A percentile compares a stretch with the other conserved stretches of the same genome.
Evolutionary conservation across 2,329 filamentous ascomycete species (phyloP).

Genomic region (Colletotrichum costaricense): DNA sequence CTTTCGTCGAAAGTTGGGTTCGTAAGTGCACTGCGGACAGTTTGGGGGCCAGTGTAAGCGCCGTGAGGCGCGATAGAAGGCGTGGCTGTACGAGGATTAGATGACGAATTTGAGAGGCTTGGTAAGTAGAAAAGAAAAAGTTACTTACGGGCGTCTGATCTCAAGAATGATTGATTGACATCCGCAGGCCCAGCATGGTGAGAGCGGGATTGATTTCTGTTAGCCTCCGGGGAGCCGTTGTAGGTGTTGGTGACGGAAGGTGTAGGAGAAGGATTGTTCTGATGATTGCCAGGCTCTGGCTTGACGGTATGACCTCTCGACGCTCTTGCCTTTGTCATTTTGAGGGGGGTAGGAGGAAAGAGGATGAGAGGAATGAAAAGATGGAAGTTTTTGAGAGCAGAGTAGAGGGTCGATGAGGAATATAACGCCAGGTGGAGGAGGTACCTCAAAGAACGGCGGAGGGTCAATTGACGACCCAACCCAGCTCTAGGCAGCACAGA

Average conservation of each 20-base stretch:
- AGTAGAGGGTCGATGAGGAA: neutral
- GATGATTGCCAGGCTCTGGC: slow-evolving; percentile 16
- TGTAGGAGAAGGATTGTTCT: neutral
- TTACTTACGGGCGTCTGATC: slow-evolving; percentile 54
- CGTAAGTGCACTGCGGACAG: slow-evolving; percentile 22
- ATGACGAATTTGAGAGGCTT: neutral
- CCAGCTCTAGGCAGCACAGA: neutral
- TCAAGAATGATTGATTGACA: slow-evolving; percentile 35
- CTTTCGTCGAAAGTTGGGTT: slow-evolving; percentile 40
- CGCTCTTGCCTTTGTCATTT: slow-evolving; percentile 29
- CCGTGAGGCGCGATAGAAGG: slow-evolving; percentile 39
- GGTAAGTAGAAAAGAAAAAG: neutral
- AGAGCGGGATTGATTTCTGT: neutral
- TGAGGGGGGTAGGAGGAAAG: slow-evolving; percentile 2
- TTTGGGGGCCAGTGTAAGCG: neutral
- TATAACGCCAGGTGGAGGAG: no score
- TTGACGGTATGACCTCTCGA: slow-evolving; percentile 19
- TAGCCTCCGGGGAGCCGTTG: slow-evolving; percentile 7
- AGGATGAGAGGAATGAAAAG: neutral
- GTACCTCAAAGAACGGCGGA: neutral
- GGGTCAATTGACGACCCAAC: neutral
- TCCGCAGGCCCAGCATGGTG: neutral
- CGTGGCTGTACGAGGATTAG: slow-evolving; percentile 43
- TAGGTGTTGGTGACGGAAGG: slow-evolving; percentile 21
- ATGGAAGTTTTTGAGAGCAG: neutral